phyloP scores from a whole-genome alignment of 768 basidiomycete species.

The Mycena kentingensis region DNA sequence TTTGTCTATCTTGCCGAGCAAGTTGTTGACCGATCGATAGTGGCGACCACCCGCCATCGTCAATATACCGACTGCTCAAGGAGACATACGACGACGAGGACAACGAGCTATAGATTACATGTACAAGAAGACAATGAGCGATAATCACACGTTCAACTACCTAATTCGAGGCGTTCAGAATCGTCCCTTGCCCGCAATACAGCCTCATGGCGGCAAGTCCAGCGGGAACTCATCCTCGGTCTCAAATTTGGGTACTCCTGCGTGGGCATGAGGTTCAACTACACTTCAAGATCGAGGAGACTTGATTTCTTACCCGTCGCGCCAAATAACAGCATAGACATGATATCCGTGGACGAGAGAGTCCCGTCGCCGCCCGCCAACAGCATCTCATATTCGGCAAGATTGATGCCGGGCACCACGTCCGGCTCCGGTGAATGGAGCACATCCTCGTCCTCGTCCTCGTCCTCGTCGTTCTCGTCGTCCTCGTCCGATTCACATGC shows the following conservation, averaged over 20 bases:
- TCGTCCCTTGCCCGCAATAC: too few species aligned
- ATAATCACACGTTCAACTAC: too few species aligned
- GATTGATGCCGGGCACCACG: background rate
- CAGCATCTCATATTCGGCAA: background rate
- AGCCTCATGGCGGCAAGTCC: too few species aligned
- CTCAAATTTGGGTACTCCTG: too few species aligned
- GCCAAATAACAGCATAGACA: background rate
- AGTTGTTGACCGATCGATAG: constrained; percentile 42
- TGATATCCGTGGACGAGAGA: background rate
- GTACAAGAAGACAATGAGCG: constrained; percentile 15
- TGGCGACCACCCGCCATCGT: constrained; percentile 95
- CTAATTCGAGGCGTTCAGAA: too few species aligned
- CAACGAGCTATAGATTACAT: constrained; percentile 61
- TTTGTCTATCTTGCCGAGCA: constrained; percentile 11
- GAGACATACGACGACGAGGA: constrained; percentile 97
- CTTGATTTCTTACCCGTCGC: background rate
- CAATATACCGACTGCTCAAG: constrained; percentile 88
- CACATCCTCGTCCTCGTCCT: background rate
- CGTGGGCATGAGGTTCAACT: too few species aligned
- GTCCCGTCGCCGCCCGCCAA: too few species aligned
- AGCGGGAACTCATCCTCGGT: too few species aligned
- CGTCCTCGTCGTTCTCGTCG: background rate
- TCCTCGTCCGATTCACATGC: too few species aligned
- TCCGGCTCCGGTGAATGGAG: background rate
- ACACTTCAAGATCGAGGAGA: too few species aligned